Conservation (phyloP, 2,329 filamentous ascomycete genomes). For the Teratosphaeria epicoccoides region DNA sequence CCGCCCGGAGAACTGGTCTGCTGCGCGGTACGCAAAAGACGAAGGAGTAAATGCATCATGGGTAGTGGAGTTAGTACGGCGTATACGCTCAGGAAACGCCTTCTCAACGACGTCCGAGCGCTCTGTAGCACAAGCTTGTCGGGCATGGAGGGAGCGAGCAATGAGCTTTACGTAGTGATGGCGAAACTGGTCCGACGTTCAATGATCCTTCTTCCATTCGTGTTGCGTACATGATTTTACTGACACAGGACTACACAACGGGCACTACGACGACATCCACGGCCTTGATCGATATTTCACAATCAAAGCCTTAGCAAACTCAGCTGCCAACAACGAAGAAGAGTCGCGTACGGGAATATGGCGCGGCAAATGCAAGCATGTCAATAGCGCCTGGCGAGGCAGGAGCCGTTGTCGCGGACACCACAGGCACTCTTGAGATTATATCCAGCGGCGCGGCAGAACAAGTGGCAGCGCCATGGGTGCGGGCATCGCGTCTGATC, state of each 20-base stretch:
- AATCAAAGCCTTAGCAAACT: no score
- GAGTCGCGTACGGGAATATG: no score
- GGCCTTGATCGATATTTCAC: no score
- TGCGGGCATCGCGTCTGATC: no score
- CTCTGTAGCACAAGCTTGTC: conserved; percentile 15
- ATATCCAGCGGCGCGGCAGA: no score
- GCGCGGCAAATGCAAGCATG: no score
- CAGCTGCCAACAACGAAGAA: no score
- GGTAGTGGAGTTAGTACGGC: conserved; percentile 22
- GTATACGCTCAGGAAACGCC: conserved; percentile 15
- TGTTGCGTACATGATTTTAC: neutral
- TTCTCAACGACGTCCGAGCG: conserved; percentile 11
- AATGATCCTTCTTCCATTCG: neutral
- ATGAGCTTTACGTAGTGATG: neutral
- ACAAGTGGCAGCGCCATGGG: no score
- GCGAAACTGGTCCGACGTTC: neutral
- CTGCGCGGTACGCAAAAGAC: conserved; percentile 99
- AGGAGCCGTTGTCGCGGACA: no score
- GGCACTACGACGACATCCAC: no score
- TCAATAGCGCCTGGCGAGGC: no score
- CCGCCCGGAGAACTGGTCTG: conserved; percentile 98
- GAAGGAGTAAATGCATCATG: conserved; percentile 56
- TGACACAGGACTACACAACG: neutral
- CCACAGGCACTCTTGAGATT: no score
- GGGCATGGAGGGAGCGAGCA: conserved; percentile 1